phyloP scores from a whole-genome alignment of 768 basidiomycete species.

The Boletus reticuloceps region DNA sequence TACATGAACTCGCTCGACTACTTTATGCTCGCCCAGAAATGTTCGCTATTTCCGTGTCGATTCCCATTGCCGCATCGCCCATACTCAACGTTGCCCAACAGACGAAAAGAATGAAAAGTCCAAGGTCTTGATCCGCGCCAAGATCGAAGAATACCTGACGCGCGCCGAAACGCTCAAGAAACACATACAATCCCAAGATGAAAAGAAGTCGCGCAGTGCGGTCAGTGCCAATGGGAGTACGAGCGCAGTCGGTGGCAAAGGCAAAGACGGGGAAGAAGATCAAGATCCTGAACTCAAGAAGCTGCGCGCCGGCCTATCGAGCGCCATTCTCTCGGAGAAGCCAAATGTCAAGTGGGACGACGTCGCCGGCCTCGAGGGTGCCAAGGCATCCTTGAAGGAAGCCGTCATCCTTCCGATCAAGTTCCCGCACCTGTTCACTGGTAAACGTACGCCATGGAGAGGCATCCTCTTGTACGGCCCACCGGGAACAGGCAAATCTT shows the following conservation, averaged over 20 bases:
- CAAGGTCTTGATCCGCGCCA: conserved; percentile 77
- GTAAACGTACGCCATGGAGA: conserved; percentile 96
- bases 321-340: conserved; percentile 88
- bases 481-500: conserved; percentile 96
- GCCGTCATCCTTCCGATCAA: conserved; percentile 99
- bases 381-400: conserved; percentile 95
- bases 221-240: conserved; percentile 49
- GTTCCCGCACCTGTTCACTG: conserved; percentile 97
- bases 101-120: conserved; percentile 94
- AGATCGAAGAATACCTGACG: conserved; percentile 88
- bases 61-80: too few species aligned
- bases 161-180: conserved; percentile 91
- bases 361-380: conserved; percentile 92
- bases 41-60: conserved; percentile 36
- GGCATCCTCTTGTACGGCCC: conserved; percentile 97
- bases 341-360: conserved; percentile 99
- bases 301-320: conserved; percentile 83
- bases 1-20: conserved; percentile 97
- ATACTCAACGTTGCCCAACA: conserved; percentile 8
- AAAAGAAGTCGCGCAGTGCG: conserved; percentile 50
- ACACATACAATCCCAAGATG: conserved; percentile 63
- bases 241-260: conserved; percentile 40
- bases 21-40: conserved; percentile 96
- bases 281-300: conserved; percentile 95
- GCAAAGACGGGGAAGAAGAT: conserved; percentile 49